Percentiles rank a stretch among this genome's conserved stretches.
Evolutionary conservation across 2,329 filamentous ascomycete species (phyloP).

Genomic region (Epicoccum nigrum): DNA sequence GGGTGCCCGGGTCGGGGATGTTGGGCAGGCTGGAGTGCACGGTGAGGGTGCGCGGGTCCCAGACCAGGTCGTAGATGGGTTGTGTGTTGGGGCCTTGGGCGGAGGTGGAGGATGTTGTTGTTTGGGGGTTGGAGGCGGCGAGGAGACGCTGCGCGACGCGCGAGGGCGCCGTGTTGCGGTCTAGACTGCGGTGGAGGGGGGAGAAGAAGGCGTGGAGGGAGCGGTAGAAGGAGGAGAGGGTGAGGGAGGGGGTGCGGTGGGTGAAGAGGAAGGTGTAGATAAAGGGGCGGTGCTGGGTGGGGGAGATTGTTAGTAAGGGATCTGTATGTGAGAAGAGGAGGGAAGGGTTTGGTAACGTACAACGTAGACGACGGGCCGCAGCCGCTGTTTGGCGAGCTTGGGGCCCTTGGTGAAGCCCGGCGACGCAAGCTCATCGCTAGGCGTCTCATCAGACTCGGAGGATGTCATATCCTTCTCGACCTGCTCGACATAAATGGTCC

Average conservation of each 20-base stretch:
- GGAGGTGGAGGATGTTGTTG: slow-evolving; percentile 43
- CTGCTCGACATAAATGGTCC: slow-evolving; percentile 72
- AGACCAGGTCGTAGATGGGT: slow-evolving; percentile 66
- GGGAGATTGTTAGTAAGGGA: not conserved
- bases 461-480: slow-evolving; percentile 47
- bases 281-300: slow-evolving; percentile 68
- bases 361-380: slow-evolving; percentile 75
- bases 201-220: slow-evolving; percentile 60
- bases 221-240: slow-evolving; percentile 53
- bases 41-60: slow-evolving; percentile 63
- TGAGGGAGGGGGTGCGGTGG: slow-evolving; percentile 62
- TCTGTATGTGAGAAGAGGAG: too few relatives aligned
- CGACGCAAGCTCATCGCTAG: slow-evolving; percentile 25
- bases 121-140: slow-evolving; percentile 44
- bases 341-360: slow-evolving; percentile 38
- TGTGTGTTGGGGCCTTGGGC: slow-evolving; percentile 36
- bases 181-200: slow-evolving; percentile 54
- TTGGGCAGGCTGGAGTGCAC: slow-evolving; percentile 68
- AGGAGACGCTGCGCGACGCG: slow-evolving; percentile 52
- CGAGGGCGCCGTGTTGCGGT: slow-evolving; percentile 50
- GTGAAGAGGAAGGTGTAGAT: slow-evolving; percentile 78
- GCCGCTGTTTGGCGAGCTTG: slow-evolving; percentile 33
- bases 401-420: slow-evolving; percentile 15
- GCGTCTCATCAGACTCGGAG: slow-evolving; percentile 28
- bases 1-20: slow-evolving; percentile 61